Evolutionary conservation across 805 yeast genomes (phyloP).

Genomic region (Saccharomycopsis babjevae): DNA sequence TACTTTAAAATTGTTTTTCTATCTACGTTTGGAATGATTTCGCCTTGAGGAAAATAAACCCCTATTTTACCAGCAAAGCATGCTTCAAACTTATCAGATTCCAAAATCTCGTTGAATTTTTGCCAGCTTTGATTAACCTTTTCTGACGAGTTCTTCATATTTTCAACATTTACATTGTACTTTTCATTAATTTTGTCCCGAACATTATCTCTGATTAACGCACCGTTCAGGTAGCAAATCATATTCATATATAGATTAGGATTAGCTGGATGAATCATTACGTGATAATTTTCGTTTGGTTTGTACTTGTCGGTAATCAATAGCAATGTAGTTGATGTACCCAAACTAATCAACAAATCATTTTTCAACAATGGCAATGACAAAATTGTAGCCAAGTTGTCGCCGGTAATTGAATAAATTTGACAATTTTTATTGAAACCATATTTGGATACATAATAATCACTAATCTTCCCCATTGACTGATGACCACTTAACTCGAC

Average conservation of each 20-base stretch:
- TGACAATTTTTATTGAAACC: conserved; percentile 50
- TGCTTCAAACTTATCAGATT: conserved; percentile 20
- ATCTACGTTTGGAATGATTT: conserved; percentile 71
- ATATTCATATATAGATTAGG: conserved; percentile 78
- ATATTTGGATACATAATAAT: conserved; percentile 54
- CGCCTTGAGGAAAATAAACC: conserved; percentile 81
- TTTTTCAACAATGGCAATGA: conserved; percentile 68
- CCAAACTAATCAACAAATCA: conserved; percentile 74
- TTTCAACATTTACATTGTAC: conserved; percentile 21
- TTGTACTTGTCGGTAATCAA: conserved; percentile 67
- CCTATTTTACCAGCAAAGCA: conserved; percentile 45
- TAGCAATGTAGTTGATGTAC: conserved; percentile 86
- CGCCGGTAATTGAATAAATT: conserved; percentile 78
- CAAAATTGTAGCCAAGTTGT: conserved; percentile 79
- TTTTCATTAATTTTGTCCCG: conserved; percentile 51
- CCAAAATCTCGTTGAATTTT: conserved; percentile 46
- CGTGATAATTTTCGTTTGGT: conserved; percentile 75
- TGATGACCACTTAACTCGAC: conserved; percentile 40
- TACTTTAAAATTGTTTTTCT: conserved; percentile 38
- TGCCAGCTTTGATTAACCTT: conserved; percentile 40
- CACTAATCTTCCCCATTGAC: conserved; percentile 41
- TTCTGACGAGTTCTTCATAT: neutral
- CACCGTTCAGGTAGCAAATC: conserved; percentile 90
- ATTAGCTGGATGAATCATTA: conserved; percentile 80
- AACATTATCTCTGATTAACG: conserved; percentile 72